Conservation (phyloP, 1,284 basidiomycete genomes). For the Vanrija pseudolonga region DNA sequence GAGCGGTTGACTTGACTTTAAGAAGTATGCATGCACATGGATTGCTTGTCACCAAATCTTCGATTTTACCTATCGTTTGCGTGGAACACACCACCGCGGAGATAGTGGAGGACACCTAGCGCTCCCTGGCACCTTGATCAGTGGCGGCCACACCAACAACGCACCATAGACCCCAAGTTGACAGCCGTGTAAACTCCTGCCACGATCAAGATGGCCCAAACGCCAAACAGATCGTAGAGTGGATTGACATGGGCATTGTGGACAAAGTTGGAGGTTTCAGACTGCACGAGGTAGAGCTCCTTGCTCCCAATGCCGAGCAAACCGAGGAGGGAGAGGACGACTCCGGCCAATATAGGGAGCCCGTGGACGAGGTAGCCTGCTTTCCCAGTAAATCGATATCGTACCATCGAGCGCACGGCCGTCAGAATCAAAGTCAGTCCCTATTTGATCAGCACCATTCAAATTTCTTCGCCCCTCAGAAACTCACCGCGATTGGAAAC, state of each 20-base stretch:
- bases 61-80: no score
- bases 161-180: no score
- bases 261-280: not conserved
- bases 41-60: no score
- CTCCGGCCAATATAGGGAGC: slow-evolving; percentile 12
- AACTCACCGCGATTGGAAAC: slow-evolving; percentile 25
- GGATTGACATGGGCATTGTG: slow-evolving; percentile 10
- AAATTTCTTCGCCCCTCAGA: not conserved
- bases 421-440: slow-evolving; percentile 20
- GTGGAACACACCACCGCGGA: no score
- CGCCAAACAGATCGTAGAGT: slow-evolving; percentile 17
- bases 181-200: no score
- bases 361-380: slow-evolving; percentile 19
- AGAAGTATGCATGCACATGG: no score
- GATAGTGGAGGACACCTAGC: no score
- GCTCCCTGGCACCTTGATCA: no score
- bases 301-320: slow-evolving; percentile 23
- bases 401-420: slow-evolving; percentile 22
- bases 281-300: slow-evolving; percentile 12
- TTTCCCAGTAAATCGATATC: slow-evolving; percentile 11
- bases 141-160: no score
- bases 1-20: no score
- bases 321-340: slow-evolving; percentile 17
- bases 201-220: no score
- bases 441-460: not conserved